phyloP scores from a whole-genome alignment of 139 green algal genomes.

The Chlorella sorokiniana region DNA sequence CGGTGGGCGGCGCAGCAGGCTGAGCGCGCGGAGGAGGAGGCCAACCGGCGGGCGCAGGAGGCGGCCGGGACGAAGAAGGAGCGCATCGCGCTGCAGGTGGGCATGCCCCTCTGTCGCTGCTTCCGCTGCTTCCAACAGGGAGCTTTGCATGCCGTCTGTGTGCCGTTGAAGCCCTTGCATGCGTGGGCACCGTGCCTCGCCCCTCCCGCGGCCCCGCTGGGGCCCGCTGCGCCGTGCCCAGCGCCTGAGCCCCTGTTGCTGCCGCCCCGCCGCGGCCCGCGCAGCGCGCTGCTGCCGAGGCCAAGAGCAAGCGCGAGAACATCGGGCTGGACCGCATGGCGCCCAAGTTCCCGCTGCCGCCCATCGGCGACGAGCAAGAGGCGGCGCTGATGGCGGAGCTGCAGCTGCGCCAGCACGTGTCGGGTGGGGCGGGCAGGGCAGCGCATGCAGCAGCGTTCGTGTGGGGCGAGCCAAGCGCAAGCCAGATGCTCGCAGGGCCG shows the following conservation, averaged over 20 bases:
- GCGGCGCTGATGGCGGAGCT: neutral
- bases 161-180: neutral
- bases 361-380: neutral
- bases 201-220: too few species aligned
- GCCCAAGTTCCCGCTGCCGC: slow-evolving; percentile 13
- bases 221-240: too few species aligned
- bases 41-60: neutral
- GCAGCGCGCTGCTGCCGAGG: slow-evolving; percentile 35
- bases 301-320: slow-evolving; percentile 35
- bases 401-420: slow-evolving; percentile 13
- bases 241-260: neutral
- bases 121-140: too few species aligned
- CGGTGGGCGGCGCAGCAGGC: slow-evolving; percentile 35
- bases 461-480: neutral
- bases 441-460: neutral
- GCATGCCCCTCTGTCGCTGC: neutral
- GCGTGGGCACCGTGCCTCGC: too few species aligned
- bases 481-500: neutral
- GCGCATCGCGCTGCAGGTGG: slow-evolving; percentile 23
- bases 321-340: slow-evolving; percentile 32
- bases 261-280: neutral
- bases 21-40: slow-evolving; percentile 18
- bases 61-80: slow-evolving; percentile 53
- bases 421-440: too few species aligned
- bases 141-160: neutral